These are phyloP conservation scores for Crotalaria pallida DNA, from an alignment of 306 rosid genomes.

Conservation along the genomic window DNA sequence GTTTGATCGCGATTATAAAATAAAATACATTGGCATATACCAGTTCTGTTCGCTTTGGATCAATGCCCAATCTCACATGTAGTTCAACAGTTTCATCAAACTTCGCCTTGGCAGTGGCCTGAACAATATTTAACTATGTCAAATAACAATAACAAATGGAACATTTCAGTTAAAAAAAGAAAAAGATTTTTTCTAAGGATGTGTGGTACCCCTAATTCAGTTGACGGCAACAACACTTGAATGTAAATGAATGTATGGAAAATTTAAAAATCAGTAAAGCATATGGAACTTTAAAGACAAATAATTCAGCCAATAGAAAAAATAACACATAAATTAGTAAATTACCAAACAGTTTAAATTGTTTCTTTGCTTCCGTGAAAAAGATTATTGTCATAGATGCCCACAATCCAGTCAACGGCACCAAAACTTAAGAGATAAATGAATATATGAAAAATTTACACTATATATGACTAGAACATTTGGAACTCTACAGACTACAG, in stretches of 20 bases:
- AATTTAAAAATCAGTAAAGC: background rate
- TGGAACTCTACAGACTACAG: background rate
- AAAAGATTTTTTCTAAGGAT: background rate
- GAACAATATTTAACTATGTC: slow-evolving; percentile 40
- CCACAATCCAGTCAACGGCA: slow-evolving; percentile 1
- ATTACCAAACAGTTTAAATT: background rate
- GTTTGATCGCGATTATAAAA: background rate
- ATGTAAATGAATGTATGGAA: background rate
- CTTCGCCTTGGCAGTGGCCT: slow-evolving; percentile 62
- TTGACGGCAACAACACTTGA: background rate
- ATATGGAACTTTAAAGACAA: background rate
- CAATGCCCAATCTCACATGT: slow-evolving; percentile 77
- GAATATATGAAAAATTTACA: background rate
- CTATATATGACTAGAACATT: background rate
- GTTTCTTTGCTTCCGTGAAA: background rate
- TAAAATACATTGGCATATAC: slow-evolving; percentile 30
- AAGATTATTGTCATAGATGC: background rate
- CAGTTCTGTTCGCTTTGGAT: slow-evolving; percentile 73
- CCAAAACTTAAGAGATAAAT: slow-evolving; percentile 1
- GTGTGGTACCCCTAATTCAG: background rate
- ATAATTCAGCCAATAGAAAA: background rate
- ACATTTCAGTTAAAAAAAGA: background rate
- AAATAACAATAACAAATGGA: slow-evolving; percentile 14
- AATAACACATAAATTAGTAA: background rate
- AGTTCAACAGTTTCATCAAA: slow-evolving; percentile 97